Percentiles rank a stretch among this genome's conserved stretches.
These are phyloP conservation scores for Hamigera avellanea DNA, from an alignment of 495 filamentous ascomycete genomes.

Conservation along the genomic window DNA sequence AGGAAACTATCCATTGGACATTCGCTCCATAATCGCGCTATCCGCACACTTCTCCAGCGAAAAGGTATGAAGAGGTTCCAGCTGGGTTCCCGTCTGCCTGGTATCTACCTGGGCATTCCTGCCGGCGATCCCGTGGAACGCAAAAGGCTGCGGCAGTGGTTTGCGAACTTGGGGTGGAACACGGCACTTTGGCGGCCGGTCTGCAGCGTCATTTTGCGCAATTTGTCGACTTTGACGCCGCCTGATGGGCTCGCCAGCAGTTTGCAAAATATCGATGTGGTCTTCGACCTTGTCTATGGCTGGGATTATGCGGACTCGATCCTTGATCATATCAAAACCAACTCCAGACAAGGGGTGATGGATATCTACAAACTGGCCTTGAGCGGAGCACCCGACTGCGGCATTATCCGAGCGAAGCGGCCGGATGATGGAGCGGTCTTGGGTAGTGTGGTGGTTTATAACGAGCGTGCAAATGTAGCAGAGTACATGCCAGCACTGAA, in stretches of 20 bases:
- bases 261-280: slow-evolving; percentile 50
- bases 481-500: slow-evolving; percentile 58
- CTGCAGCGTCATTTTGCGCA: slow-evolving; percentile 53
- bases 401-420: slow-evolving; percentile 71
- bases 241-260: slow-evolving; percentile 62
- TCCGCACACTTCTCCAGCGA: slow-evolving; percentile 56
- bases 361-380: slow-evolving; percentile 75
- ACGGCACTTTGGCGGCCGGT: slow-evolving; percentile 48
- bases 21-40: slow-evolving; percentile 71
- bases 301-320: slow-evolving; percentile 64
- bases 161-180: slow-evolving; percentile 62
- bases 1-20: slow-evolving; percentile 78
- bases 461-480: slow-evolving; percentile 51
- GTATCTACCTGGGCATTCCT: slow-evolving; percentile 70
- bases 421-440: slow-evolving; percentile 54
- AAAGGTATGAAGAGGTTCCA: slow-evolving; percentile 64
- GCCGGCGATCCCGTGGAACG: slow-evolving; percentile 44
- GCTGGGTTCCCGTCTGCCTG: slow-evolving; percentile 66
- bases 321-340: slow-evolving; percentile 61
- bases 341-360: slow-evolving; percentile 67
- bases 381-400: slow-evolving; percentile 57
- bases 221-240: slow-evolving; percentile 59
- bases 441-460: slow-evolving; percentile 77
- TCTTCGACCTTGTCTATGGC: slow-evolving; percentile 66
- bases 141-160: slow-evolving; percentile 51